Conservation (phyloP, 805 yeast species). For the Zygotorulaspora sp. region DNA sequence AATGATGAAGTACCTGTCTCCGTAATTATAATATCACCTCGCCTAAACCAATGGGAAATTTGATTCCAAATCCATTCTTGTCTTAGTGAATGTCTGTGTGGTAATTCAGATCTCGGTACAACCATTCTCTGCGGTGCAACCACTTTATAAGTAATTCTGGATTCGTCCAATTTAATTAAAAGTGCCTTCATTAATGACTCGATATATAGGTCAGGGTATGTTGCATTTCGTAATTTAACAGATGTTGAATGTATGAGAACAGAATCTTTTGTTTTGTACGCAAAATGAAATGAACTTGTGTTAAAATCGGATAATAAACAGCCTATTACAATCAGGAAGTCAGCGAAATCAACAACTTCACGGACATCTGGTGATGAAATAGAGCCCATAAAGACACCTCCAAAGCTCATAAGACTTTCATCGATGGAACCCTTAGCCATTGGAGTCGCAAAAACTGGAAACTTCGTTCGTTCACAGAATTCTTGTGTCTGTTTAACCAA, state of each 20-base stretch:
- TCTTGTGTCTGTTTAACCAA: conserved; percentile 38
- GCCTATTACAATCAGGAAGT: conserved; percentile 63
- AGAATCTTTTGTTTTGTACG: conserved; percentile 49
- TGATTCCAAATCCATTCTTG: conserved; percentile 51
- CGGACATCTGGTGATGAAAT: conserved; percentile 47
- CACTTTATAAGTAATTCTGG: conserved; percentile 17
- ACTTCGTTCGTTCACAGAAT: conserved; percentile 44
- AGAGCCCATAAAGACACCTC: conserved; percentile 63
- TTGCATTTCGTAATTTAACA: conserved; percentile 48
- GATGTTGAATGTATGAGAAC: conserved; percentile 55
- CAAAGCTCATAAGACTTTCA: conserved; percentile 50
- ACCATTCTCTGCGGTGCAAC: conserved; percentile 21
- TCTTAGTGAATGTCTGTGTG: conserved; percentile 26
- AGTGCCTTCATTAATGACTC: conserved; percentile 38
- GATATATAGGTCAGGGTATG: conserved; percentile 51
- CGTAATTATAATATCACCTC: conserved; percentile 54
- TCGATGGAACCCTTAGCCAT: conserved; percentile 63
- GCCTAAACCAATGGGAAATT: conserved; percentile 47
- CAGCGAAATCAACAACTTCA: conserved; percentile 47
- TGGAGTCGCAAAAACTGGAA: conserved; percentile 50
- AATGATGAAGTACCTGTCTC: conserved; percentile 67
- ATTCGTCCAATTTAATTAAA: conserved; percentile 29
- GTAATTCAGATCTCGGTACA: conserved; percentile 23
- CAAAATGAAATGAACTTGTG: conserved; percentile 52
- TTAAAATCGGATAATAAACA: conserved; percentile 54